These are phyloP conservation scores for Lactifluus piperatus DNA, from an alignment of 768 basidiomycete species.

Conservation along the genomic window DNA sequence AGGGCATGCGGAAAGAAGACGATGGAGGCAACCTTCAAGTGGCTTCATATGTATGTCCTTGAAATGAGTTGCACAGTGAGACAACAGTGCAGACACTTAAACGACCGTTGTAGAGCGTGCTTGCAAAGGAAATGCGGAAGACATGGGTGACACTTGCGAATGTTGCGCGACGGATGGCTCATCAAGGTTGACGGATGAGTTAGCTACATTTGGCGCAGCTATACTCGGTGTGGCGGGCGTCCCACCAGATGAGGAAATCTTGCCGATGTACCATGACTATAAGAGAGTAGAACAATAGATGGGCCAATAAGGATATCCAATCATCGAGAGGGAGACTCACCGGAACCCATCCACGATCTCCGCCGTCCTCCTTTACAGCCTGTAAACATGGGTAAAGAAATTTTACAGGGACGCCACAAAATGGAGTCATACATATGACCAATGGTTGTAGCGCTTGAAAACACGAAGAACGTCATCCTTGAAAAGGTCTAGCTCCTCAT, in stretches of 20 bases:
- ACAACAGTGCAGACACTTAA: not conserved
- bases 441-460: constrained; percentile 97
- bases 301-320: not conserved
- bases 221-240: constrained; percentile 40
- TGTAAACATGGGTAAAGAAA: constrained; percentile 26
- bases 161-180: constrained; percentile 34
- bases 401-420: constrained; percentile 2
- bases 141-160: constrained; percentile 64
- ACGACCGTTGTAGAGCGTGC: constrained; percentile 21
- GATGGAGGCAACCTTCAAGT: not conserved
- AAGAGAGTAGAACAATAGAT: not conserved
- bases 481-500: constrained; percentile 81
- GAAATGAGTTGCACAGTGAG: not conserved
- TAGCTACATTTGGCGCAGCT: constrained; percentile 28
- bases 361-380: constrained; percentile 91
- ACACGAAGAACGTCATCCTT: constrained; percentile 88
- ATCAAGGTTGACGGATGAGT: constrained; percentile 20
- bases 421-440: constrained; percentile 68
- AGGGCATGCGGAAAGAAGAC: not conserved
- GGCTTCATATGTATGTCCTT: not conserved
- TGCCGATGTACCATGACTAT: constrained; percentile 93
- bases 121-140: constrained; percentile 63
- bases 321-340: constrained; percentile 34
- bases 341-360: constrained; percentile 95
- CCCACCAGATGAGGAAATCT: constrained; percentile 44